phyloP scores from a whole-genome alignment of 805 yeast genomes.

The Ogataea siamensis region DNA sequence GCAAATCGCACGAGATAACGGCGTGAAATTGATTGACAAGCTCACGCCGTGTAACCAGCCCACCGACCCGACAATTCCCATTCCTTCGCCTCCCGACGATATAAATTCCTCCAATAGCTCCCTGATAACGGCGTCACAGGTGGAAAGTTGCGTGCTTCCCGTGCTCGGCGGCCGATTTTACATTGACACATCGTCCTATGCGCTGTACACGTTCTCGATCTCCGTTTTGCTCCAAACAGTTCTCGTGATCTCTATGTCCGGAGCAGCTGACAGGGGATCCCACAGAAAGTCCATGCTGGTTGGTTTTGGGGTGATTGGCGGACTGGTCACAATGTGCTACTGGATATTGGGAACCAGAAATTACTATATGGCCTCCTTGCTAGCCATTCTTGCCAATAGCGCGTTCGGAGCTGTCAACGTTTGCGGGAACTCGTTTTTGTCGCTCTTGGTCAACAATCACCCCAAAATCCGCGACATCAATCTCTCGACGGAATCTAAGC shows the following conservation, averaged over 20 bases:
- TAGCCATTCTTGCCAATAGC: conserved; percentile 63
- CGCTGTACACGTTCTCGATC: conserved; percentile 68
- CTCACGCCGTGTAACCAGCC: conserved; percentile 47
- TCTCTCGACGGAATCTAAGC: conserved; percentile 7
- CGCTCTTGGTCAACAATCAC: conserved; percentile 52
- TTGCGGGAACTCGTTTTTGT: conserved; percentile 73
- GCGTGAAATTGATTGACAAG: conserved; percentile 61
- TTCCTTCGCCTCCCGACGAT: conserved; percentile 31
- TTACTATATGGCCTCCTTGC: conserved; percentile 48
- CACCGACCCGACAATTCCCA: conserved; percentile 32
- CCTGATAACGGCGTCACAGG: conserved; percentile 2
- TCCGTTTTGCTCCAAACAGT: conserved; percentile 74
- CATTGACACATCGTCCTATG: conserved; percentile 72
- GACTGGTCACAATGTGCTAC: conserved; percentile 49
- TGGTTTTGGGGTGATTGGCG: conserved; percentile 58
- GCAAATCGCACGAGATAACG: conserved; percentile 69
- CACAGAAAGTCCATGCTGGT: conserved; percentile 57
- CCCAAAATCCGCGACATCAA: conserved; percentile 8
- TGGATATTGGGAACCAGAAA: conserved; percentile 37
- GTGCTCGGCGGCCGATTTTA: conserved; percentile 34
- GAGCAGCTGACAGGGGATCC: conserved; percentile 64
- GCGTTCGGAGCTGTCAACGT: conserved; percentile 78
- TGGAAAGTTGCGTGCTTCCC: conserved; percentile 34
- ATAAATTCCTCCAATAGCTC: conserved; percentile 5
- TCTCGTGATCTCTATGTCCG: conserved; percentile 69